A percentile compares a stretch with the other conserved stretches of the same genome.
phyloP scores from a whole-genome alignment of 2,329 filamentous ascomycete genomes.

The Trichoderma brevicompactum region DNA sequence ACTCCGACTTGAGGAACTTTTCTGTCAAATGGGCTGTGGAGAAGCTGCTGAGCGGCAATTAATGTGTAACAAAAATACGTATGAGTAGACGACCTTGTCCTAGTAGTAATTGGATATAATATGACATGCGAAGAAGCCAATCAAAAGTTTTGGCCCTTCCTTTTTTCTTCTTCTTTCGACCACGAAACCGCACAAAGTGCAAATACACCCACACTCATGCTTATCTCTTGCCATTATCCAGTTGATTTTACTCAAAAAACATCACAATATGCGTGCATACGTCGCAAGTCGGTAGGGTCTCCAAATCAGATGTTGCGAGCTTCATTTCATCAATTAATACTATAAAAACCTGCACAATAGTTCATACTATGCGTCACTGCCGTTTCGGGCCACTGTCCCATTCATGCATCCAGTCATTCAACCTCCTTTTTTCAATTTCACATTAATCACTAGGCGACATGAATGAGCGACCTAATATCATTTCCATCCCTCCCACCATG shows the following conservation, averaged over 20 bases:
- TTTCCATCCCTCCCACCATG: slow-evolving; percentile 29
- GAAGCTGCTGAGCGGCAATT: slow-evolving; percentile 62
- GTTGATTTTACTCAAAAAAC: not conserved
- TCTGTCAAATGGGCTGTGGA: slow-evolving; percentile 72
- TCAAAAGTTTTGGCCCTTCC: not conserved
- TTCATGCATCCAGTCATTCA: slow-evolving; percentile 10
- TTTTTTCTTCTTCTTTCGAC: not conserved
- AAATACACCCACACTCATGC: too few species aligned
- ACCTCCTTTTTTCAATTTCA: slow-evolving; percentile 1
- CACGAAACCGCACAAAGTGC: too few species aligned
- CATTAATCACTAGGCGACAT: slow-evolving; percentile 19
- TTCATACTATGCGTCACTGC: slow-evolving; percentile 14
- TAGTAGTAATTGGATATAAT: slow-evolving; percentile 25
- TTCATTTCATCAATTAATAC: slow-evolving; percentile 20
- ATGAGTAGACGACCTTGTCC: slow-evolving; percentile 6
- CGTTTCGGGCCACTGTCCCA: slow-evolving; percentile 2
- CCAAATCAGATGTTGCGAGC: not conserved
- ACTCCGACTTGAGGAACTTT: slow-evolving; percentile 69
- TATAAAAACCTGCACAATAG: slow-evolving; percentile 24
- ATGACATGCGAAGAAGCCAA: not conserved
- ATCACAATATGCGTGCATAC: not conserved
- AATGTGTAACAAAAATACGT: slow-evolving; percentile 30
- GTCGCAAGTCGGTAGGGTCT: not conserved
- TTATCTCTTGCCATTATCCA: not conserved
- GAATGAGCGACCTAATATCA: not conserved